A percentile compares a stretch with the other conserved stretches of the same genome.
These are phyloP conservation scores for Fusarium sp. DNA, from an alignment of 2,329 filamentous ascomycete genomes.

Conservation along the genomic window DNA sequence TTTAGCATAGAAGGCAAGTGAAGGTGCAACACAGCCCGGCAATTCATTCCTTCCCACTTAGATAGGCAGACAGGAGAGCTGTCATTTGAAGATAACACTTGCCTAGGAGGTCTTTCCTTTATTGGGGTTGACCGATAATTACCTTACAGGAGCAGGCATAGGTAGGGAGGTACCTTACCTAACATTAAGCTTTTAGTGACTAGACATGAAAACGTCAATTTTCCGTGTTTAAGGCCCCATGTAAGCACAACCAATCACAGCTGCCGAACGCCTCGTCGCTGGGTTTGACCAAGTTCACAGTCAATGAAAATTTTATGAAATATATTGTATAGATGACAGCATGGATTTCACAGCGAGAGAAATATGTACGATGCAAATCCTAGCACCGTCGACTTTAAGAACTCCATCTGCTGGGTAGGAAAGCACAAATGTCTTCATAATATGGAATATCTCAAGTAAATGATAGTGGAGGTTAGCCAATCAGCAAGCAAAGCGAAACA, in stretches of 20 bases:
- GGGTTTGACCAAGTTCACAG: no score
- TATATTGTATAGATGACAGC: no score
- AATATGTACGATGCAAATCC: no score
- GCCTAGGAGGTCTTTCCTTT: no score
- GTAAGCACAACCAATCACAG: background rate
- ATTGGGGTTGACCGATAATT: background rate
- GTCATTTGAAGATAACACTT: background rate
- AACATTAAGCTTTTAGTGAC: no score
- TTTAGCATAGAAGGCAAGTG: background rate
- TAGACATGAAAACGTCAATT: background rate
- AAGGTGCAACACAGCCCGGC: background rate
- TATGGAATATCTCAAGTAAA: background rate
- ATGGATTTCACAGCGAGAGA: no score
- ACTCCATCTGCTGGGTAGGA: background rate
- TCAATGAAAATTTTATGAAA: no score
- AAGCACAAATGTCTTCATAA: slow-evolving; percentile 3
- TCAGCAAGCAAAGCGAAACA: background rate
- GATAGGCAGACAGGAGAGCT: background rate
- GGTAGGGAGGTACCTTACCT: no score
- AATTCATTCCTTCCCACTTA: no score
- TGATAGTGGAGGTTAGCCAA: slow-evolving; percentile 20
- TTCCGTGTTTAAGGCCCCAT: no score
- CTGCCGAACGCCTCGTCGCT: no score
- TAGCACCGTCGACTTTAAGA: background rate
- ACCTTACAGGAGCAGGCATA: no score